Conservation (phyloP, 1,284 basidiomycete genomes). For the Jaminaea rosea region DNA sequence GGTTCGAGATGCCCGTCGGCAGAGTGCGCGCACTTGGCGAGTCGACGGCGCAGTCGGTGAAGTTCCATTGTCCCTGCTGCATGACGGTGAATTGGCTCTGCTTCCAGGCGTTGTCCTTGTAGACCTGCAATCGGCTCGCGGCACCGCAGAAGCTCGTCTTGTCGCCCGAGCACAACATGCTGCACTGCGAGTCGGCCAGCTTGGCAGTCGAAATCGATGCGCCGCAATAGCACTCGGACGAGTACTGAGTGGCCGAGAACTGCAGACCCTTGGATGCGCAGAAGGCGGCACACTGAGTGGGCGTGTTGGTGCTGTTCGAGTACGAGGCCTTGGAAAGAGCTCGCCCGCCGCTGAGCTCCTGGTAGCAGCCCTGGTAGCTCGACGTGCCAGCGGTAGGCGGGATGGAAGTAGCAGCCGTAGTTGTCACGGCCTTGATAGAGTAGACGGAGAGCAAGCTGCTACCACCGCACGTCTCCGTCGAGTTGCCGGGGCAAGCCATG, state of each 20-base stretch:
- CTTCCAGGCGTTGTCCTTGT: constrained; percentile 11
- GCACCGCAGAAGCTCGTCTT: constrained; percentile 43
- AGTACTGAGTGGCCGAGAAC: constrained; percentile 47
- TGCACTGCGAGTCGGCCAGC: constrained; percentile 21
- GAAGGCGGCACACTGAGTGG: constrained; percentile 41
- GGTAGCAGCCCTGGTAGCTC: constrained; percentile 8
- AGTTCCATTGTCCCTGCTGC: constrained; percentile 1
- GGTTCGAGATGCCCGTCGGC: constrained; percentile 1
- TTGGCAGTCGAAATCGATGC: neutral
- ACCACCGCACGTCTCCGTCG: constrained; percentile 43
- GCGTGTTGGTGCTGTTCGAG: constrained; percentile 11
- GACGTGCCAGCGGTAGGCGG: constrained; percentile 3
- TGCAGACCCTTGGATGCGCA: constrained; percentile 43
- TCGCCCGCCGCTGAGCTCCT: constrained; percentile 1
- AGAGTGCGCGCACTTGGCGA: neutral
- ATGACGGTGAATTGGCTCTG: constrained; percentile 8
- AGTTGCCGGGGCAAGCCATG: constrained; percentile 39
- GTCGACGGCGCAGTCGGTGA: constrained; percentile 10
- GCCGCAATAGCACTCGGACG: constrained; percentile 47
- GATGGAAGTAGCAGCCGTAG: constrained; percentile 1
- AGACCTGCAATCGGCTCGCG: constrained; percentile 38
- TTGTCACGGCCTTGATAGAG: constrained; percentile 5
- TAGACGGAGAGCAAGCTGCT: constrained; percentile 39
- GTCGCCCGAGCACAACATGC: constrained; percentile 40
- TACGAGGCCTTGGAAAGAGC: neutral